Percentiles rank a stretch among this genome's conserved stretches.
Conservation (phyloP, 2,329 filamentous ascomycete species). For the Cytospora schulzeri region DNA sequence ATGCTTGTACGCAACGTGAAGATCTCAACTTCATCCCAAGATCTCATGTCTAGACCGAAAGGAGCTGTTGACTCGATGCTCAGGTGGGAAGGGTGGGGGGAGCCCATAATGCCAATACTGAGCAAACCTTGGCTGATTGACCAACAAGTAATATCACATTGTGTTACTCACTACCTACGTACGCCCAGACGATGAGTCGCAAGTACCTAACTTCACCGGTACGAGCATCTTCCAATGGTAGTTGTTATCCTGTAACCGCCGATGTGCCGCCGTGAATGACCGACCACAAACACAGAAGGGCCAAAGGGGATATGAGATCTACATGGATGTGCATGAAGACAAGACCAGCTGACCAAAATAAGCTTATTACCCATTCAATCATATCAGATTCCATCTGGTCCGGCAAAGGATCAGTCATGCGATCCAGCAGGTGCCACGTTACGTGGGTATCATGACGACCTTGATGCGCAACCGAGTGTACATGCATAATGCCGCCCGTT, state of each 20-base stretch:
- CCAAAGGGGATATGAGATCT: neutral
- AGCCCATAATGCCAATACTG: neutral
- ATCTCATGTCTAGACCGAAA: neutral
- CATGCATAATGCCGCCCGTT: neutral
- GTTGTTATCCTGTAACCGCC: conserved; percentile 14
- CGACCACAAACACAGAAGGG: neutral
- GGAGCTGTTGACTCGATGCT: neutral
- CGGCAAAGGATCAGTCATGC: conserved; percentile 11
- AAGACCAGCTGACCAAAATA: conserved; percentile 19
- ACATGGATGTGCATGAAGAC: conserved; percentile 5
- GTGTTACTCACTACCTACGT: neutral
- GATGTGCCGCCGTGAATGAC: conserved; percentile 12
- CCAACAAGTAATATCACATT: neutral
- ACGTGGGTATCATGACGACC: too few relatives aligned
- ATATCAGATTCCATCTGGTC: neutral
- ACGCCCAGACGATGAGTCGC: neutral
- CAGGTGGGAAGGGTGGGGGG: too few relatives aligned
- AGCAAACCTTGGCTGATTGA: neutral
- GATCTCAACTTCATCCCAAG: neutral
- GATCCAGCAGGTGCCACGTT: neutral
- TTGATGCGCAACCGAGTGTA: neutral
- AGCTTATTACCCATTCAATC: conserved; percentile 17
- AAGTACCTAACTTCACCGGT: neutral
- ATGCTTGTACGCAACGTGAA: neutral
- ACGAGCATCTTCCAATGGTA: neutral